Conservation (phyloP, 2,329 filamentous ascomycete species). For the Exophiala sideris region DNA sequence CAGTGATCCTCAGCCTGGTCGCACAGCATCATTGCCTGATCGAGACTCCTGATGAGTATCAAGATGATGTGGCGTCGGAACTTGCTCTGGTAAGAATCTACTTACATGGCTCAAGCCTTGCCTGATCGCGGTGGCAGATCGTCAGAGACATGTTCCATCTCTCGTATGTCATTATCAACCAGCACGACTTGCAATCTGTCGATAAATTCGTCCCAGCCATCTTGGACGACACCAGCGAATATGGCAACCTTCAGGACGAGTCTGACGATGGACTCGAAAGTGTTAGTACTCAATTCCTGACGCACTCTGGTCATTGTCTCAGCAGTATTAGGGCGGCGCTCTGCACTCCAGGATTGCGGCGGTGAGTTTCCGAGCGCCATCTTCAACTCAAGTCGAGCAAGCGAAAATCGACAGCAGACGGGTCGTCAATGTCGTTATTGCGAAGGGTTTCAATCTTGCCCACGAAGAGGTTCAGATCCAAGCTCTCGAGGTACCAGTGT, state of each 20-base stretch:
- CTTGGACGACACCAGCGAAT: slow-evolving; percentile 44
- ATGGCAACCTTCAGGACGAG: slow-evolving; percentile 2
- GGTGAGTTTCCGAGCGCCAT: slow-evolving; percentile 14
- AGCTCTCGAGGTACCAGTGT: slow-evolving; percentile 53
- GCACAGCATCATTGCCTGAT: slow-evolving; percentile 85
- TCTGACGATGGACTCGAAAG: slow-evolving; percentile 20
- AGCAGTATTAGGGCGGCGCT: slow-evolving; percentile 1
- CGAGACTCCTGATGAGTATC: slow-evolving; percentile 60
- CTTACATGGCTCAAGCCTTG: too few species aligned
- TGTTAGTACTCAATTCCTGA: neutral
- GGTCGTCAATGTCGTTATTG: slow-evolving; percentile 80
- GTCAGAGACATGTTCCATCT: slow-evolving; percentile 70
- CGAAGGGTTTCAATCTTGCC: slow-evolving; percentile 72
- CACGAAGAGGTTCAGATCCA: slow-evolving; percentile 79
- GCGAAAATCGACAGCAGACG: slow-evolving; percentile 47
- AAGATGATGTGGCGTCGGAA: slow-evolving; percentile 70
- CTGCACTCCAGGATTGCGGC: slow-evolving; percentile 11
- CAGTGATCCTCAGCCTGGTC: slow-evolving; percentile 74
- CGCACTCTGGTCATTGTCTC: neutral
- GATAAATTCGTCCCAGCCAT: slow-evolving; percentile 77
- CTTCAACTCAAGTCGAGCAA: slow-evolving; percentile 6
- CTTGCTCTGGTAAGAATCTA: slow-evolving; percentile 60
- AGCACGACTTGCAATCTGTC: slow-evolving; percentile 67
- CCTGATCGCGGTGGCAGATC: slow-evolving; percentile 48
- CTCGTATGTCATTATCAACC: slow-evolving; percentile 66